Percentiles rank a stretch among this genome's conserved stretches.
Evolutionary conservation across 2,329 filamentous ascomycete genomes (phyloP).

Genomic region (Cordyceps fumosorosea): DNA sequence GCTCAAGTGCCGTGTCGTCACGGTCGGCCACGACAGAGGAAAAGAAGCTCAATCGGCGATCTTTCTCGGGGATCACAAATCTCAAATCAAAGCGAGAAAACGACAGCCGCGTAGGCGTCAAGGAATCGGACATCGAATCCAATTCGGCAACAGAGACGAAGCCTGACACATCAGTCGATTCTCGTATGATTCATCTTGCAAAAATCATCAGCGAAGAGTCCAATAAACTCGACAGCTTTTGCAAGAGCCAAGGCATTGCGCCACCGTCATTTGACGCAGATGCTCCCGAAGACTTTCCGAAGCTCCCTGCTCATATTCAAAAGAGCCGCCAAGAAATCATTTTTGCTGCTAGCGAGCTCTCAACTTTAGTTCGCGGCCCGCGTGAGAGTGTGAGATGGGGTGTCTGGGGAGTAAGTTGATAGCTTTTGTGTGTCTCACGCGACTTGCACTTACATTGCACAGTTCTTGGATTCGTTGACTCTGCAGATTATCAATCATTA

Average conservation of each 20-base stretch:
- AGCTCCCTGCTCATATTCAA: constrained; percentile 39
- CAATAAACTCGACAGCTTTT: constrained; percentile 41
- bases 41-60: constrained; percentile 11
- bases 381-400: constrained; percentile 45
- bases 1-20: constrained; percentile 5
- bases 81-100: constrained; percentile 1
- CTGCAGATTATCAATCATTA: constrained; percentile 45
- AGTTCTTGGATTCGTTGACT: constrained; percentile 46
- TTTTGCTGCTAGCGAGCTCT: constrained; percentile 41
- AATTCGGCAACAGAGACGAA: constrained; percentile 7
- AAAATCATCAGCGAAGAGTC: constrained; percentile 42
- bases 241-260: constrained; percentile 35
- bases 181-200: constrained; percentile 39
- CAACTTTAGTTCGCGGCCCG: constrained; percentile 41
- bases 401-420: constrained; percentile 42
- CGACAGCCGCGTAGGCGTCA: background rate
- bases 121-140: background rate
- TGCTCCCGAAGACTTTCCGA: constrained; percentile 39
- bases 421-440: constrained; percentile 11
- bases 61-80: constrained; percentile 3
- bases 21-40: constrained; percentile 1
- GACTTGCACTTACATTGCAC: background rate
- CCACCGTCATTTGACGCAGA: constrained; percentile 40
- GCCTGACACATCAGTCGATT: constrained; percentile 19
- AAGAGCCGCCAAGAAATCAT: constrained; percentile 41